Evolutionary conservation across 108 stramenopile genomes (phyloP), one percentile per base, ranked within the genome.

Genomic region (Schizochytrium sp.): DNA sequence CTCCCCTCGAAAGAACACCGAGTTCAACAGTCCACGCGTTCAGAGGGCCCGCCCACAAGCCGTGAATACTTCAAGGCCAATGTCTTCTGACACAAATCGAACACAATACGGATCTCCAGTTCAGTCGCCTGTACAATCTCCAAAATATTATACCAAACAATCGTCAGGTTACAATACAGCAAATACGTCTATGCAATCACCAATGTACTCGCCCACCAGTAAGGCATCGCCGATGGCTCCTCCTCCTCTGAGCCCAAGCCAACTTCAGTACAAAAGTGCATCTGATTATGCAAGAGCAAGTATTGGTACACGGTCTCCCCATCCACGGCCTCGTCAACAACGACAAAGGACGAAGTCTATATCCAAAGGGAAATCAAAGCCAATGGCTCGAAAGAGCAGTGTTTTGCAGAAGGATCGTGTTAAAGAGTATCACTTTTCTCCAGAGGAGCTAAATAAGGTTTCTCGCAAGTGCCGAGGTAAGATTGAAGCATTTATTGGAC

Each of bases 401-500:
- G 28, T 28, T 28, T 28, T 28, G 28, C 28, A 64, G 19, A 42
- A 5, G 7, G 4, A 64, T 4, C 41, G 4, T 42, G 8, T 64
- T 10, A 42, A 42, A 4, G 8, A 4, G 61, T 42, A 42, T 42
- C 42, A 38, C 4, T 64, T 64, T 13, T 42, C 61, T 38, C 61
- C 61, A 4, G 17, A 4, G 4, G 61, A 64, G 19, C 41, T 42
- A 4, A 13, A 10, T 42, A 64, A 64, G 61, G 0, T 13, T 4
- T 64, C 61, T 5, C 38, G 12, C 41, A 4, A 42, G 5, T 64
- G 38, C 19, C 61, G 61, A 5, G 42, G 41, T 42, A 64, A 64
- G 73, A 28, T 83, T 28, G 73, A 83, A 4, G n/a, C 46, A 46
- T 46, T 53, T 12, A 4, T 83, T 17, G 73, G 73, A 46, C 73